phyloP scores from a whole-genome alignment of 306 rosid genomes.

The Dalbergia cultrata region DNA sequence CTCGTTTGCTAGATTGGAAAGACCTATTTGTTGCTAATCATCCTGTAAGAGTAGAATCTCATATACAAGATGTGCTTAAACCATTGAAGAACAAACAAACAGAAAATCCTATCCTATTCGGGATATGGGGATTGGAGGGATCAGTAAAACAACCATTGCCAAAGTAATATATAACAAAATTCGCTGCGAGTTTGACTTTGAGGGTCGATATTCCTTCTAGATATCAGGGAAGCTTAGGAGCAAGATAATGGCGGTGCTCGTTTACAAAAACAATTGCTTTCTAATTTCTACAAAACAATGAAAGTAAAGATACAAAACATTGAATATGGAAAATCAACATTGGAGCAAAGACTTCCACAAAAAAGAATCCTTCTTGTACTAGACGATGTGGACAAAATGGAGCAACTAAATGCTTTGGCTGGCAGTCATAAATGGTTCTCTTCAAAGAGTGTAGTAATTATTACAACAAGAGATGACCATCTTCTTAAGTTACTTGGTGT shows the following conservation, averaged over 20 bases:
- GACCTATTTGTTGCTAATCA: not conserved
- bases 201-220: not conserved
- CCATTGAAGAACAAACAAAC: not conserved
- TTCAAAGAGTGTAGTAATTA: slow-evolving; percentile 7
- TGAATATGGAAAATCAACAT: not conserved
- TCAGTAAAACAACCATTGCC: not conserved
- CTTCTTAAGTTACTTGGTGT: not conserved
- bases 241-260: no score
- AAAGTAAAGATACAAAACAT: no score
- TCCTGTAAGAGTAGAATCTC: no score
- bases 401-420: not conserved
- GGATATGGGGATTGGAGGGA: not conserved
- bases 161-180: not conserved
- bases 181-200: no score
- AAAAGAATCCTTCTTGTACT: slow-evolving; percentile 2
- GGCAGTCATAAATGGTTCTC: not conserved
- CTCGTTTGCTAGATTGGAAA: not conserved
- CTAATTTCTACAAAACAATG: no score
- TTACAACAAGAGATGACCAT: slow-evolving; percentile 25
- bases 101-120: not conserved
- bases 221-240: slow-evolving; percentile 7
- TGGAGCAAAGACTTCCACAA: not conserved
- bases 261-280: no score
- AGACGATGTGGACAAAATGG: not conserved
- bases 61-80: no score